These are phyloP conservation scores for Diplodia seriata DNA, from an alignment of 2,329 filamentous ascomycete genomes.

Conservation along the genomic window DNA sequence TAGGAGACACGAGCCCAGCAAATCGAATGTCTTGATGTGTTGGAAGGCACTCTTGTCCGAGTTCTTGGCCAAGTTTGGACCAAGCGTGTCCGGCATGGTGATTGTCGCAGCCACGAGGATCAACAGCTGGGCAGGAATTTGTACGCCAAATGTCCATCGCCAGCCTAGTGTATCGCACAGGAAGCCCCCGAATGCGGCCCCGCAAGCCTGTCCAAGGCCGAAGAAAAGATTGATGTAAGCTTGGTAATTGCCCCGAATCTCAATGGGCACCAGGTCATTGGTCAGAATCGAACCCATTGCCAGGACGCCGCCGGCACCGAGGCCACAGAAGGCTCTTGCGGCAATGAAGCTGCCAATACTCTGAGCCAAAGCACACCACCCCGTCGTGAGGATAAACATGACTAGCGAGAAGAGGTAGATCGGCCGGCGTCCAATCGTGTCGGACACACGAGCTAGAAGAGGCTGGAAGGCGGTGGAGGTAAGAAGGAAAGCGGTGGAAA, in stretches of 20 bases:
- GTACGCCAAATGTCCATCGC: slow-evolving; percentile 71
- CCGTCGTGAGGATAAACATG: slow-evolving; percentile 69
- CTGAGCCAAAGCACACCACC: slow-evolving; percentile 72
- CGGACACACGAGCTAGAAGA: slow-evolving; percentile 74
- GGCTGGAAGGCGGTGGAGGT: slow-evolving; percentile 80
- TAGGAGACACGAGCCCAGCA: slow-evolving; percentile 57
- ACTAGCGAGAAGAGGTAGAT: slow-evolving; percentile 69
- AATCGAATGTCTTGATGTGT: slow-evolving; percentile 57
- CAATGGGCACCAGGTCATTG: slow-evolving; percentile 76
- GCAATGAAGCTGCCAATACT: slow-evolving; percentile 74
- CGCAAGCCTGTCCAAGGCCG: slow-evolving; percentile 60
- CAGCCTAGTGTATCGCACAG: slow-evolving; percentile 75
- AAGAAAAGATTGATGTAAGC: slow-evolving; percentile 72
- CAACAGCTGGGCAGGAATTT: slow-evolving; percentile 57
- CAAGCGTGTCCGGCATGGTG: slow-evolving; percentile 54
- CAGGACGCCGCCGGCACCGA: slow-evolving; percentile 75
- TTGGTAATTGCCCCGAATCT: slow-evolving; percentile 75
- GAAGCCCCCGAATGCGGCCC: slow-evolving; percentile 72
- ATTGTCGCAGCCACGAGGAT: slow-evolving; percentile 53
- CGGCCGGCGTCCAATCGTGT: slow-evolving; percentile 72
- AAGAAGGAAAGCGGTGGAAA: slow-evolving; percentile 79
- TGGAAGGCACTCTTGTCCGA: slow-evolving; percentile 52
- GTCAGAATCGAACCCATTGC: slow-evolving; percentile 74
- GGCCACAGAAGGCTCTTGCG: slow-evolving; percentile 72
- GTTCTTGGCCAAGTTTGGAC: slow-evolving; percentile 52